Base-by-base conservation (phyloP, 2,329 filamentous ascomycete genomes). In the Gyromitra esculenta region DNA sequence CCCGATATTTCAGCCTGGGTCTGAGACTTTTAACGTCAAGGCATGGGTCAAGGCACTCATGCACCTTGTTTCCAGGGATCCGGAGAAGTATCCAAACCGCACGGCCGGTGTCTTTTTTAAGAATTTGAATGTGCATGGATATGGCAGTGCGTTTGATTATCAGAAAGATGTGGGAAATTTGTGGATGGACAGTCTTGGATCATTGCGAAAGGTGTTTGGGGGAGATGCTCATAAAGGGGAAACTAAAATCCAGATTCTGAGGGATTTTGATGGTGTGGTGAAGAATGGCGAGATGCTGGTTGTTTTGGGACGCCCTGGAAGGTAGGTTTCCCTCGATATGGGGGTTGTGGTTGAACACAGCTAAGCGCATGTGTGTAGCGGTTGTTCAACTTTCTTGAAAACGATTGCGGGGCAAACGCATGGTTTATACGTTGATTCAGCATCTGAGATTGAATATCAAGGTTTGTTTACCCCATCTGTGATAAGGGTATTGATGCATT, bases 311-410 rank as follows among this genome's bases (percentile, higher is more conserved):
- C 91, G 91, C 71, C 91, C 91, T 1, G 88, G 88, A 69, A 80
- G 79, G 79, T 70, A 56, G 66, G 15, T 54, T 31, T 31, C 8
- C 21, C n/a, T 4, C 31, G 9, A 2, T 41, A 13, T 6, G 52
- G 21, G 15, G n/a, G 25, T 5, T 48, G 43, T 35, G 5, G 13
- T 39, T 60, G 52, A 13, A 56, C 52, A 7, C 39, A 68, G 54
- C 35, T 78, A 48, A 72, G 86, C 25, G 25, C 25, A 31, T 31
- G n/a, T 5, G 13, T 39, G 85, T 76, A 86, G 85, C 76, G 91
- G 91, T 69, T 97, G 93, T 83, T 93, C 91, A 15, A 96, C 93
- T 1, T 90, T 96, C 78, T 86, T 97, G 74, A 96, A 96, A 85
- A 92, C 92, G 91, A 89, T 96, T 79, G 89, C 92, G 2, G 93